Evolutionary conservation across 208 protist species (phyloP), one percentile per base, ranked within the genome.

Genomic region (Acanthamoeba divionensis): DNA sequence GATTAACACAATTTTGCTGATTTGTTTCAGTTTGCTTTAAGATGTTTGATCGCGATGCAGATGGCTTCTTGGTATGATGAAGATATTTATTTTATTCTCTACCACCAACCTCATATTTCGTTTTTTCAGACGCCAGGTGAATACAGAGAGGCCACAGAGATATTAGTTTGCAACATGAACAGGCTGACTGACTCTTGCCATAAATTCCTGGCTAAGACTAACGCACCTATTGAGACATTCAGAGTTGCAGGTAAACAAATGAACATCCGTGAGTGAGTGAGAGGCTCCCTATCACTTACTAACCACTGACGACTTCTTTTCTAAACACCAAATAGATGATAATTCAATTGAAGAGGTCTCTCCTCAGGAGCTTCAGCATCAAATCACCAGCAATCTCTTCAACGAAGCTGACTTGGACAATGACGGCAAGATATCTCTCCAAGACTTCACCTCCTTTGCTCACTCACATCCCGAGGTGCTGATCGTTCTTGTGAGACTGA

Each of bases 81-180:
- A 31, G 6, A 15, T 8, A 48, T 31, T 41, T 8, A 29, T 21
- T 38, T 4, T 26, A 38, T 71, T 71, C 18, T 31, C 3, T 36
- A 5, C 15, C 29, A 31, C 15, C 52, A 15, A 21, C 21, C 18
- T 15, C 21, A 15, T 57, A 57, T 57, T 21, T 21, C 15, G 15
- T 57, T 15, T 67, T 67, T 31, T 6, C n/a, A 71, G 63, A 80
- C 69, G 38, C 69, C 69, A 21, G 44, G n/a, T 24, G 69, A 80
- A n/a, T 80, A 80, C 44, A 57, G 44, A 6, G 69, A 80, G 38
- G 69, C 69, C 69, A 55, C 69, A 41, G 69, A 80, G 8, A 9
- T 55, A 48, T 26, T 80, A 24, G 47, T 80, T 9, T 5, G 12
- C 12, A 80, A 80, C 69, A 80, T 80, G 5, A 45, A n/a, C 36